Percentiles rank a stretch among this genome's conserved stretches.
Conservation (phyloP, 768 basidiomycete genomes). For the Trametes maxima region DNA sequence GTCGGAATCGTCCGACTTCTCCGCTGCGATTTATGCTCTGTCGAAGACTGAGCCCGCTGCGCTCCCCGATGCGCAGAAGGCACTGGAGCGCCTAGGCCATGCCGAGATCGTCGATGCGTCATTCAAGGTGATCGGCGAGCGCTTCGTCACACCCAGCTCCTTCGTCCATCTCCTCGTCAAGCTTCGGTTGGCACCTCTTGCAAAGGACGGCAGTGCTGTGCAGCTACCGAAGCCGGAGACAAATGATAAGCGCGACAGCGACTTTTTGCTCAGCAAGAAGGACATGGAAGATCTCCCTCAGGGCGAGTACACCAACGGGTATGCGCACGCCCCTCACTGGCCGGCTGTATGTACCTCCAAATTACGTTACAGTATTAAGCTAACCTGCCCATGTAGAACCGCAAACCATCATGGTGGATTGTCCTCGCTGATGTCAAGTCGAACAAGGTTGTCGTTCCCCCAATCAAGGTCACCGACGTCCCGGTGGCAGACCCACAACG, state of each 20-base stretch:
- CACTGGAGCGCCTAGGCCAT: slow-evolving; percentile 68
- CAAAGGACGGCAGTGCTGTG: slow-evolving; percentile 16
- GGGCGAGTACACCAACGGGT: slow-evolving; percentile 48
- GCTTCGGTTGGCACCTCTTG: slow-evolving; percentile 62
- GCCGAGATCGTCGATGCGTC: slow-evolving; percentile 78
- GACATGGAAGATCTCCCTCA: slow-evolving; percentile 60
- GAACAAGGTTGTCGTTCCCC: slow-evolving; percentile 85
- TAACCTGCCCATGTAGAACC: slow-evolving; percentile 50
- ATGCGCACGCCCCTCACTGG: slow-evolving; percentile 93
- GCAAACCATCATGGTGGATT: slow-evolving; percentile 92
- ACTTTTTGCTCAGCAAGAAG: slow-evolving; percentile 30
- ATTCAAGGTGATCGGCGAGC: slow-evolving; percentile 95
- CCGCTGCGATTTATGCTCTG: slow-evolving; percentile 47
- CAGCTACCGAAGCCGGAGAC: slow-evolving; percentile 33
- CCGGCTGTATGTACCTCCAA: slow-evolving; percentile 58
- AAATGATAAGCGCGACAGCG: slow-evolving; percentile 44
- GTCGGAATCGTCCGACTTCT: slow-evolving; percentile 35
- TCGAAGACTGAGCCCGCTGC: slow-evolving; percentile 54
- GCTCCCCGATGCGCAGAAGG: slow-evolving; percentile 59
- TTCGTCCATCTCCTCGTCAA: slow-evolving; percentile 88
- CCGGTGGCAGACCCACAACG: slow-evolving; percentile 57
- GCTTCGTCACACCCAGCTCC: slow-evolving; percentile 81
- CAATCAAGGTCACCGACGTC: slow-evolving; percentile 78
- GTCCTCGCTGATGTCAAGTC: slow-evolving; percentile 86
- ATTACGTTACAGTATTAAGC: not conserved